Evolutionary conservation across 2,329 filamentous ascomycete species (phyloP), one percentile per base, ranked within the genome.

Genomic region (Coniochaeta hoffmannii): DNA sequence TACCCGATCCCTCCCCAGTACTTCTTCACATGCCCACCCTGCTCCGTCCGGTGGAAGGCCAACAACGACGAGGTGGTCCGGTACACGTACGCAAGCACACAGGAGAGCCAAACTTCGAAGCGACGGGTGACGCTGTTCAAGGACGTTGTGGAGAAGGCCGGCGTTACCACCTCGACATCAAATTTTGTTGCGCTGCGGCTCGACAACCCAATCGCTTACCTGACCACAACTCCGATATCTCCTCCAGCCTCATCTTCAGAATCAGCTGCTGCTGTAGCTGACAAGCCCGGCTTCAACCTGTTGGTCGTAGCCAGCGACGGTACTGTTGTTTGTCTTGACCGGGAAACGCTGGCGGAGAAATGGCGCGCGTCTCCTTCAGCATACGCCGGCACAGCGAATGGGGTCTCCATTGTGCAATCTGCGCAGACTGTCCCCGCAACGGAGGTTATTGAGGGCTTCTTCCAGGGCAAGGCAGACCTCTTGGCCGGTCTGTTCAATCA

Each of bases 1-100:
- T 87, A 87, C 66, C 83, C 84, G 22, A 79, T 87, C 58, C 81
- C 84, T 26, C 85, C 84, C 1, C 82, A 86, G 66, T 79, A 84
- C 54, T 76, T 75, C 53, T 85, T 87, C 65, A 82, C 82, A 54
- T 86, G 83, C 67, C 69, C 83, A 9, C 79, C 83, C 19, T 78
- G 76, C 66, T 87, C 84, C 15, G 67, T 85, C 41, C 76, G 81
- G 60, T 72, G 76, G 59, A 76, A 81, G 61, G 72, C 72, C 49
- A 67, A 73, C 22, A 72, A 69, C 55, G 76, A 69, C 59, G 75
- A 77, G 57, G 70, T 81, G 31, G 73, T 76, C 38, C 76, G 84
- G 61, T 82, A 82, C 63, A 87, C 84, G 2, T 87, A 86, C 61
- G 76, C 80, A 41, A 79, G 82, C 8, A 85, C 80, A 1, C 70